Evolutionary conservation across 495 filamentous ascomycete genomes (phyloP).

Genomic region (Xylona heveae): DNA sequence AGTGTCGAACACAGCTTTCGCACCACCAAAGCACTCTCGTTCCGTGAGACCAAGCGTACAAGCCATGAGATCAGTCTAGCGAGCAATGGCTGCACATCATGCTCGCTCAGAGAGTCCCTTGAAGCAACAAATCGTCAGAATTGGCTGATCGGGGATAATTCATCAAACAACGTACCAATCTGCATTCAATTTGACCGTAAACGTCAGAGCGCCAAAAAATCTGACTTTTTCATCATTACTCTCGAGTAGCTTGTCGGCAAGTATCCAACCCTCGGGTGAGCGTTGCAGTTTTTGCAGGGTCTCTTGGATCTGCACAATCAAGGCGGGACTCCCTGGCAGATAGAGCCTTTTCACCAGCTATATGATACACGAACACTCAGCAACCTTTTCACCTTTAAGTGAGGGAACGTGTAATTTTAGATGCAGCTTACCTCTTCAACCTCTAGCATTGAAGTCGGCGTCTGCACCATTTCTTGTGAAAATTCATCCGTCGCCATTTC

Average conservation of each 20-base stretch:
- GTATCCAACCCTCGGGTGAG: conserved; percentile 61
- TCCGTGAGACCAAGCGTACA: conserved; percentile 32
- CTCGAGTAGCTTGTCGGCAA: conserved; percentile 51
- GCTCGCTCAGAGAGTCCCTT: conserved; percentile 37
- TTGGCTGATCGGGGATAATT: neutral
- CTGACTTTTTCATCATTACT: conserved; percentile 47
- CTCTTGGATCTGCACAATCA: conserved; percentile 47
- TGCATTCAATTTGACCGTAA: conserved; percentile 77
- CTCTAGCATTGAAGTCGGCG: too few species aligned
- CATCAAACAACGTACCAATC: conserved; percentile 33
- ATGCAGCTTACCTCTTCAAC: too few species aligned
- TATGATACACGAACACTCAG: too few species aligned
- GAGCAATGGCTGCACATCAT: conserved; percentile 41
- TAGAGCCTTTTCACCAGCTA: conserved; percentile 53
- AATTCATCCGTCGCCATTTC: too few species aligned
- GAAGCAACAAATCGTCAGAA: conserved; percentile 7
- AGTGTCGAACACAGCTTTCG: conserved; percentile 72
- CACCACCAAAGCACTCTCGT: conserved; percentile 41
- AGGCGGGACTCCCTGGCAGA: conserved; percentile 35
- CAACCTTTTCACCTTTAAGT: too few species aligned
- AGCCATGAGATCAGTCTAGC: conserved; percentile 47
- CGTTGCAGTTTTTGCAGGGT: conserved; percentile 58
- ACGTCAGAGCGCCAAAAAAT: conserved; percentile 88
- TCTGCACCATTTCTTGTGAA: too few species aligned
- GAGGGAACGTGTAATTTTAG: too few species aligned